Conservation (phyloP, 441 rosid species). For the Erodium texanum region DNA sequence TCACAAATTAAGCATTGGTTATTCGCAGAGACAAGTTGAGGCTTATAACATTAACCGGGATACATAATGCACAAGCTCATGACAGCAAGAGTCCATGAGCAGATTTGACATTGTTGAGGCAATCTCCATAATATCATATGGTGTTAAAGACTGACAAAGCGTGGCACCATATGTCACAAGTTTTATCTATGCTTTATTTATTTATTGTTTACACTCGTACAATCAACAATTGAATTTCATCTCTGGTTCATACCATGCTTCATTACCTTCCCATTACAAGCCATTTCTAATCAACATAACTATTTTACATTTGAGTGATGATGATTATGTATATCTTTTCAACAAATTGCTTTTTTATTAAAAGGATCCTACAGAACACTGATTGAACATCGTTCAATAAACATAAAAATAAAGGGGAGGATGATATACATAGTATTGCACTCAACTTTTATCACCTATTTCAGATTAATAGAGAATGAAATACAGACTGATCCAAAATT, state of each 20-base stretch:
- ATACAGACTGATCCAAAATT: neutral
- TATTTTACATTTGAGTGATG: neutral
- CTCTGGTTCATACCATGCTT: neutral
- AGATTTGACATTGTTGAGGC: neutral
- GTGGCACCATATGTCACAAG: neutral
- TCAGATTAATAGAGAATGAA: neutral
- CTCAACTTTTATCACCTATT: neutral
- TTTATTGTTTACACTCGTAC: neutral
- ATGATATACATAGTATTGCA: neutral
- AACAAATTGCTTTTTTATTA: neutral
- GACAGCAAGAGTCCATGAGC: neutral
- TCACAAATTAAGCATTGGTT: slow-evolving; percentile 2
- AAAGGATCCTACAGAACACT: neutral
- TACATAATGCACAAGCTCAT: neutral
- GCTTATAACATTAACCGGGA: neutral
- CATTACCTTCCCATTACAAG: neutral
- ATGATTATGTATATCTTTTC: neutral
- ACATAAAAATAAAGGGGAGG: neutral
- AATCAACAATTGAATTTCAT: neutral
- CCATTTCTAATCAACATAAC: neutral
- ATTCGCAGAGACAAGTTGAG: neutral
- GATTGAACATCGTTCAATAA: neutral
- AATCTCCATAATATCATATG: neutral
- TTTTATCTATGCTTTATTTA: neutral
- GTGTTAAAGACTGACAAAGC: neutral